These are phyloP conservation scores for Xylaria curta DNA, from an alignment of 495 filamentous ascomycete species.

Conservation along the genomic window DNA sequence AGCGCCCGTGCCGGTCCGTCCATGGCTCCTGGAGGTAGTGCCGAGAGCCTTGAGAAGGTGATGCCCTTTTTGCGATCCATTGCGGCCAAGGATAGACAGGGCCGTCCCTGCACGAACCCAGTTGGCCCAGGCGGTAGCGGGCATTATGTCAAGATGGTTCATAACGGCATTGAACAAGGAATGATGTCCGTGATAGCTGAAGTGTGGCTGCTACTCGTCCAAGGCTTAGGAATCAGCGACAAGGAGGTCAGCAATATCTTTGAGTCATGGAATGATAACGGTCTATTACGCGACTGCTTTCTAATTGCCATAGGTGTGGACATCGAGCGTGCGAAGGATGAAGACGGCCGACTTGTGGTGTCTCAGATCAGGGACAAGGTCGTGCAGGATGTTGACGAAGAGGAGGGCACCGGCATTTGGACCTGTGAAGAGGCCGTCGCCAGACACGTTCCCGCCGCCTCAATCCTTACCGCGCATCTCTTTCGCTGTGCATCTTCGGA, in stretches of 20 bases:
- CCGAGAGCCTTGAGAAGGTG: constrained; percentile 61
- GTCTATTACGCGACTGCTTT: constrained; percentile 66
- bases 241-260: constrained; percentile 69
- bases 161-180: constrained; percentile 78
- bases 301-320: constrained; percentile 68
- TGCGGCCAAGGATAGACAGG: constrained; percentile 64
- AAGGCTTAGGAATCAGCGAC: constrained; percentile 64
- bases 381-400: constrained; percentile 71
- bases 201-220: constrained; percentile 69
- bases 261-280: constrained; percentile 63
- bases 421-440: constrained; percentile 64
- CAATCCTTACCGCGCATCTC: constrained; percentile 67
- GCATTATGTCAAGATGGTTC: constrained; percentile 80
- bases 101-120: constrained; percentile 66
- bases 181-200: constrained; percentile 63
- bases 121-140: constrained; percentile 69
- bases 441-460: constrained; percentile 69
- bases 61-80: constrained; percentile 66
- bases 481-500: constrained; percentile 71
- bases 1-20: constrained; percentile 68
- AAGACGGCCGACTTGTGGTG: constrained; percentile 61
- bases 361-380: constrained; percentile 76
- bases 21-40: constrained; percentile 69
- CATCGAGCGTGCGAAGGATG: constrained; percentile 61
- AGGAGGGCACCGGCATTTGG: constrained; percentile 75